Conservation (phyloP, 129 eudicot species). For the Mikania micrantha region DNA sequence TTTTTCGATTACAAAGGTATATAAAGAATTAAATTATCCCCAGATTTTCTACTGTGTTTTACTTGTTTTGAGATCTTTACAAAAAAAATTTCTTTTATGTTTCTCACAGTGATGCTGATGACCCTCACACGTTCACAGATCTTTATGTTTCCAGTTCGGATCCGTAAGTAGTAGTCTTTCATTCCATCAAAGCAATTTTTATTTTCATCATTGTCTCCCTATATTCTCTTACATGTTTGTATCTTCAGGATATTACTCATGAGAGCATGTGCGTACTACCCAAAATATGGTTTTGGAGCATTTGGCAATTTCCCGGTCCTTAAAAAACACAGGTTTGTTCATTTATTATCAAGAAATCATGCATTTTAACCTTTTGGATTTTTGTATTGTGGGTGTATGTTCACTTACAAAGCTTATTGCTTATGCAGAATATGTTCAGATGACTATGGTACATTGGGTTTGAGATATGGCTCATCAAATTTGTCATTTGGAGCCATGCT, state of each 20-base stretch:
- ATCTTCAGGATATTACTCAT: slow-evolving; percentile 57
- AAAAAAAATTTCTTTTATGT: not conserved
- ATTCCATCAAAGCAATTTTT: not conserved
- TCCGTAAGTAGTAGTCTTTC: slow-evolving; percentile 59
- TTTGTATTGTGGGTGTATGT: not conserved
- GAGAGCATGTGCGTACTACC: slow-evolving; percentile 86
- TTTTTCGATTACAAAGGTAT: slow-evolving; percentile 88
- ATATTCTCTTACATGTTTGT: not conserved
- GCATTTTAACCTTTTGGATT: not conserved
- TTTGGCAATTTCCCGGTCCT: slow-evolving; percentile 76
- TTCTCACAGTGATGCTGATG: slow-evolving; percentile 58
- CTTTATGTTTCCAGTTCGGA: slow-evolving; percentile 74
- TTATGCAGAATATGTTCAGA: slow-evolving; percentile 50
- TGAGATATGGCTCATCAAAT: slow-evolving; percentile 79
- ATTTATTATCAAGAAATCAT: not conserved
- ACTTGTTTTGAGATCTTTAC: not conserved
- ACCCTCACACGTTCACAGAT: slow-evolving; percentile 90
- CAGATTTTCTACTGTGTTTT: not conserved
- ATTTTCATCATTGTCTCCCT: not conserved
- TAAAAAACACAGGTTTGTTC: slow-evolving; percentile 54
- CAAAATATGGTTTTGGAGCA: slow-evolving; percentile 85
- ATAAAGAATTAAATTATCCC: not conserved
- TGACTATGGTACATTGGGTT: slow-evolving; percentile 79
- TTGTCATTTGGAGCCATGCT: slow-evolving; percentile 77
- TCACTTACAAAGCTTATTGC: slow-evolving; percentile 7